A percentile compares a stretch with the other conserved stretches of the same genome.
phyloP scores from a whole-genome alignment of 2,329 filamentous ascomycete genomes.

The Triangularia verruculosa region DNA sequence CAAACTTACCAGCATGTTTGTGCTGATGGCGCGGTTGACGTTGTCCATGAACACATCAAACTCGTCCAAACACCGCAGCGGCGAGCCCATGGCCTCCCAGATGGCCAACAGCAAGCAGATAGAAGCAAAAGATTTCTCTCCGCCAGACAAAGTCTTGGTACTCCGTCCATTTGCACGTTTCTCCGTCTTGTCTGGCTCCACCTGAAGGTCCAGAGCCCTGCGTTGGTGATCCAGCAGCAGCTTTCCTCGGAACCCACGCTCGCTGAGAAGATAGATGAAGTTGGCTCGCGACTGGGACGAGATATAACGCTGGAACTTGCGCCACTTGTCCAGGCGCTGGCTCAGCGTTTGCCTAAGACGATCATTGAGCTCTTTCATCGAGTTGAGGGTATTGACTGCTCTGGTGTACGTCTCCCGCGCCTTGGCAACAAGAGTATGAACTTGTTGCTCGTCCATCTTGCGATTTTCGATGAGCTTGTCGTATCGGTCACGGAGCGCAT shows the following conservation, averaged over 20 bases:
- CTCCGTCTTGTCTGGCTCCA: conserved; percentile 68
- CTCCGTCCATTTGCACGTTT: conserved; percentile 69
- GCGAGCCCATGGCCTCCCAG: conserved; percentile 98
- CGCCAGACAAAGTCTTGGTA: conserved; percentile 89
- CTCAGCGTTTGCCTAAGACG: conserved; percentile 58
- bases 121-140: conserved; percentile 96
- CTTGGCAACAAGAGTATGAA: conserved; percentile 48
- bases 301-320: conserved; percentile 77
- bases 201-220: conserved; percentile 74
- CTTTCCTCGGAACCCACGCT: conserved; percentile 82
- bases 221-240: conserved; percentile 73
- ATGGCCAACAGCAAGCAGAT: conserved; percentile 89
- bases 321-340: conserved; percentile 72
- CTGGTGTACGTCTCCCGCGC: conserved; percentile 40
- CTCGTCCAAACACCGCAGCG: conserved; percentile 91
- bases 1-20: conserved; percentile 81
- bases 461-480: conserved; percentile 52
- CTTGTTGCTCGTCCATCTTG: conserved; percentile 64
- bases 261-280: conserved; percentile 84
- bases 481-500: conserved; percentile 58
- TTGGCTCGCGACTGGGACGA: conserved; percentile 80
- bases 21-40: conserved; percentile 89
- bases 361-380: conserved; percentile 41
- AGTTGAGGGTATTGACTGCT: conserved; percentile 43
- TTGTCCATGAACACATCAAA: conserved; percentile 99